Conservation (phyloP, 805 yeast genomes). For the Pichia sporocuriosa region DNA sequence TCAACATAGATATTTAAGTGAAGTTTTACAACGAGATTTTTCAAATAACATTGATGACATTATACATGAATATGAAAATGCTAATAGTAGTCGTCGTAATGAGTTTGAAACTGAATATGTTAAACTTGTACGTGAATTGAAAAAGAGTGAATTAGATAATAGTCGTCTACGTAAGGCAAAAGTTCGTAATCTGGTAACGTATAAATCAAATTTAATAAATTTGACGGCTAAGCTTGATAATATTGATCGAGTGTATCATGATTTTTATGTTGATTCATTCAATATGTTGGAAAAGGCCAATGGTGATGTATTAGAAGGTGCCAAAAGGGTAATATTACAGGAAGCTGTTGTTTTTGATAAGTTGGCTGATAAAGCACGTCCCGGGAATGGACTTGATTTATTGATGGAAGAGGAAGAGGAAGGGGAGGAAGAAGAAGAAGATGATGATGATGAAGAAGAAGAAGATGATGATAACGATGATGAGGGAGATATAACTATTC, state of each 20-base stretch:
- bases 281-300: conserved; percentile 53
- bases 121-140: conserved; percentile 44
- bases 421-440: conserved; percentile 3
- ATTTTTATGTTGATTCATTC: conserved; percentile 60
- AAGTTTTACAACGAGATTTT: conserved; percentile 48
- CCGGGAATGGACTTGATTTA: conserved; percentile 80
- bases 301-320: conserved; percentile 37
- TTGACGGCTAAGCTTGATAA: conserved; percentile 73
- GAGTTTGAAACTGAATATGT: conserved; percentile 49
- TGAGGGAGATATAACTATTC: conserved; percentile 1
- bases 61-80: conserved; percentile 37
- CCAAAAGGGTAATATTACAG: conserved; percentile 65
- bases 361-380: conserved; percentile 78
- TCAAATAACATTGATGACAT: conserved; percentile 45
- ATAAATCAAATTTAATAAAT: conserved; percentile 58
- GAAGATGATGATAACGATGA: background rate
- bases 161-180: conserved; percentile 50
- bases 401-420: background rate
- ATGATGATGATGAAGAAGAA: conserved; percentile 2
- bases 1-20: conserved; percentile 65
- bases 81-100: conserved; percentile 42
- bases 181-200: conserved; percentile 58
- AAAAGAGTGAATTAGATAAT: conserved; percentile 56
- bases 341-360: conserved; percentile 78
- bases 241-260: conserved; percentile 68